Conservation (phyloP, 2,329 filamentous ascomycete genomes). For the Daldinia eschscholtzii region DNA sequence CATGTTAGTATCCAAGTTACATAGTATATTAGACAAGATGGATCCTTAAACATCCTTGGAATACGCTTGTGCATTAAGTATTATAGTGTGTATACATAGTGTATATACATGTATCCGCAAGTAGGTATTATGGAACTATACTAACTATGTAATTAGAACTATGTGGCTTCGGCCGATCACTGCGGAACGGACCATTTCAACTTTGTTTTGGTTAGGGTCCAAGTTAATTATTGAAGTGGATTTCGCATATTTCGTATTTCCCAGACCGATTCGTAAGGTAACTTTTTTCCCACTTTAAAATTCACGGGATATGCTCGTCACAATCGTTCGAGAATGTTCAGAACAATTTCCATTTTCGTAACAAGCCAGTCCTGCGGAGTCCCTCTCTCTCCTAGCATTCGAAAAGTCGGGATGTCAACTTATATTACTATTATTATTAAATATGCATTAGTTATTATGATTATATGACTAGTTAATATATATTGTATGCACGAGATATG, state of each 20-base stretch:
- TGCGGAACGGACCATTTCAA: conserved; percentile 42
- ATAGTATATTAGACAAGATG: conserved; percentile 16
- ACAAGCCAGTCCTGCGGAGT: neutral
- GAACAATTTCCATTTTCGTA: neutral
- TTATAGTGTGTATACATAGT: neutral
- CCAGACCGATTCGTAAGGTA: conserved; percentile 5
- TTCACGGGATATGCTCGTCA: conserved; percentile 7
- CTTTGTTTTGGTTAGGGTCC: conserved; percentile 26
- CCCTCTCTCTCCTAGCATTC: neutral
- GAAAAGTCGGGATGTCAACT: conserved; percentile 18
- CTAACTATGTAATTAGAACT: conserved; percentile 26
- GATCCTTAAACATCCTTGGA: conserved; percentile 19
- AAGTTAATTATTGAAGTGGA: conserved; percentile 18
- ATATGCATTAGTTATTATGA: neutral
- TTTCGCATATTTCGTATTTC: conserved; percentile 35
- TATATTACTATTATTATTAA: conserved; percentile 14
- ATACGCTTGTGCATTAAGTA: conserved; percentile 18
- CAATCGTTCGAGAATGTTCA: conserved; percentile 25
- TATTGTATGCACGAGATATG: conserved; percentile 22
- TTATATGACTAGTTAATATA: neutral
- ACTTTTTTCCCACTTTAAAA: neutral
- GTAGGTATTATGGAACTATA: neutral
- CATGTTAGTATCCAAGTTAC: conserved; percentile 2
- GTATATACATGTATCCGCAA: neutral
- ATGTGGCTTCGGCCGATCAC: conserved; percentile 39